phyloP scores from a whole-genome alignment of 2,329 filamentous ascomycete species.

The Trichoderma afroharzianum region DNA sequence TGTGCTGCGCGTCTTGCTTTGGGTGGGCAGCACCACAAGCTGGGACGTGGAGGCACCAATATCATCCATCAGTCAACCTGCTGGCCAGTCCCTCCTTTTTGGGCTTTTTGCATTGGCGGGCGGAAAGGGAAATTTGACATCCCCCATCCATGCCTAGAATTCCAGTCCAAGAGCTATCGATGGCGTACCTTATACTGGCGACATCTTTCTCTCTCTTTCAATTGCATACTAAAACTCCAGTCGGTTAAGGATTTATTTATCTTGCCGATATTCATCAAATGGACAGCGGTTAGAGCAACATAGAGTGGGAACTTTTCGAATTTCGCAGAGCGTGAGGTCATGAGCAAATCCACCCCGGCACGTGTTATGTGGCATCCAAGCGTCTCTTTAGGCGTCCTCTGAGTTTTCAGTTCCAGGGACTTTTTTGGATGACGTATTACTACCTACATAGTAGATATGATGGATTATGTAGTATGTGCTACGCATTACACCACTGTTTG shows the following conservation, averaged over 20 bases:
- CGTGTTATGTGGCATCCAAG: not conserved
- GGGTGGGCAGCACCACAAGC: not conserved
- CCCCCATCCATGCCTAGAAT: not conserved
- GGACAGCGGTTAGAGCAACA: not conserved
- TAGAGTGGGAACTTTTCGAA: not conserved
- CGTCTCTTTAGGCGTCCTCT: not conserved
- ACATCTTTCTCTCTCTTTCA: not conserved
- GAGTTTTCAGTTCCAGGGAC: not conserved
- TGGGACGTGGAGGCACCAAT: not conserved
- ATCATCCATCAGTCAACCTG: not conserved
- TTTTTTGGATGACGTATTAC: not conserved
- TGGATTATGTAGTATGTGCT: not conserved
- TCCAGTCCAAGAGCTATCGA: not conserved
- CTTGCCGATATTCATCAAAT: not conserved
- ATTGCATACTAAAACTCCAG: not conserved
- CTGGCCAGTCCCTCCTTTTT: not conserved
- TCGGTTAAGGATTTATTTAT: not conserved
- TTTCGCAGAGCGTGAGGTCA: not conserved
- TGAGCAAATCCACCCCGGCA: not conserved
- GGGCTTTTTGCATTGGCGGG: not conserved
- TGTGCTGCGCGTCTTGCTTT: not conserved
- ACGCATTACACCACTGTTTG: not conserved
- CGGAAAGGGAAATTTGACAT: not conserved
- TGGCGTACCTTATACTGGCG: not conserved
- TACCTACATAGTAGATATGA: not conserved